Conservation (phyloP, 2,329 filamentous ascomycete species). For the Ilyonectria sp. region DNA sequence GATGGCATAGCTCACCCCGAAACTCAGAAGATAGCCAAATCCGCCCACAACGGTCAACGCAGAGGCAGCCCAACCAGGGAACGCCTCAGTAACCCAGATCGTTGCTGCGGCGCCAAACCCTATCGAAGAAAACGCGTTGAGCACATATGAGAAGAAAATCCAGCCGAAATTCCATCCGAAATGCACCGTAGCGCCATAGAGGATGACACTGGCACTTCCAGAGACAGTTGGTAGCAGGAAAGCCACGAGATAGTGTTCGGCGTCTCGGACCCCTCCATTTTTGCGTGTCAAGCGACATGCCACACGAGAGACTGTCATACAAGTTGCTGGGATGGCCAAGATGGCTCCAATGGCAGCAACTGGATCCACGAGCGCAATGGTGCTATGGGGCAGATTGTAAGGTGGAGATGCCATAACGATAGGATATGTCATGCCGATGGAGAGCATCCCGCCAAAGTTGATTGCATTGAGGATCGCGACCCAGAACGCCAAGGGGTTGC, state of each 20-base stretch:
- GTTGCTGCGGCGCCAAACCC: slow-evolving; percentile 2
- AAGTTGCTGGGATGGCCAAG: not conserved
- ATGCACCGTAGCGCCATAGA: not conserved
- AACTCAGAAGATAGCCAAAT: not conserved
- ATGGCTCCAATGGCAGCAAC: not conserved
- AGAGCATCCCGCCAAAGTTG: slow-evolving; percentile 7
- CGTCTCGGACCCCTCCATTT: not conserved
- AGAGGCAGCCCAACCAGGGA: slow-evolving; percentile 3
- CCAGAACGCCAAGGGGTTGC: slow-evolving; percentile 8
- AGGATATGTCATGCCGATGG: slow-evolving; percentile 5
- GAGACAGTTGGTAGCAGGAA: not conserved
- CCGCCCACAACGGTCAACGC: not conserved
- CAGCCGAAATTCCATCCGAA: not conserved
- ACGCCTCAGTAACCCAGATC: slow-evolving; percentile 16
- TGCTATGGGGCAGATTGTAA: not conserved
- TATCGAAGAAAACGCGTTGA: not conserved
- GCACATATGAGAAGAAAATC: not conserved
- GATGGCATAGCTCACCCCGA: not conserved
- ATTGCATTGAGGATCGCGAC: slow-evolving; percentile 8
- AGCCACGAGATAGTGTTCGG: slow-evolving; percentile 3
- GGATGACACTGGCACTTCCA: slow-evolving; percentile 1
- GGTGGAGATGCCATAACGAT: not conserved
- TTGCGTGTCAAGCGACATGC: not conserved
- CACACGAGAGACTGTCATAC: not conserved
- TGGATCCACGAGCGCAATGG: not conserved